phyloP scores from a whole-genome alignment of 441 rosid species.

The Brassica balearica region DNA sequence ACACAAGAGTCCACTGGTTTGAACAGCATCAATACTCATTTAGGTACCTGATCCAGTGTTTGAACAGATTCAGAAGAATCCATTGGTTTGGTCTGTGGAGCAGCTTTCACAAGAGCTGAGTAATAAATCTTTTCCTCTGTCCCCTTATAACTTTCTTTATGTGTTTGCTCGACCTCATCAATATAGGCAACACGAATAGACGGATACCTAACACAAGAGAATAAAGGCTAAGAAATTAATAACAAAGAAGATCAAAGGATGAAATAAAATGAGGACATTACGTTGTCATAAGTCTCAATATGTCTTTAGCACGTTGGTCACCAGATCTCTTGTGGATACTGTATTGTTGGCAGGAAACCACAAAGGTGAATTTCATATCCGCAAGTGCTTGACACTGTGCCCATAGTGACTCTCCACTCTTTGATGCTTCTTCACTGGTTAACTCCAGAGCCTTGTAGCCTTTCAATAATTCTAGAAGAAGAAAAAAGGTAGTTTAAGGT shows the following conservation, averaged over 20 bases:
- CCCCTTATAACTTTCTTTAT: constrained; percentile 55
- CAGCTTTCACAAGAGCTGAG: constrained; percentile 77
- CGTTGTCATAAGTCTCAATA: constrained; percentile 67
- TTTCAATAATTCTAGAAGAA: constrained; percentile 51
- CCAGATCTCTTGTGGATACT: constrained; percentile 69
- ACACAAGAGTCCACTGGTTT: constrained; percentile 13
- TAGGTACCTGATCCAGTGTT: constrained; percentile 61
- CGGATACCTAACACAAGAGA: constrained; percentile 55
- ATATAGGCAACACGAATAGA: constrained; percentile 76
- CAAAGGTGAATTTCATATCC: constrained; percentile 72
- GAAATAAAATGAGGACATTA: constrained; percentile 10
- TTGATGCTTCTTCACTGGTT: constrained; percentile 63
- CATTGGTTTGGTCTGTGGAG: constrained; percentile 65
- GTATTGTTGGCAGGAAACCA: constrained; percentile 76
- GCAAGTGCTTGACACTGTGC: constrained; percentile 80
- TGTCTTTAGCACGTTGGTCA: constrained; percentile 68
- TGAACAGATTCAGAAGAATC: constrained; percentile 81
- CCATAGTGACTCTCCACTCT: constrained; percentile 68
- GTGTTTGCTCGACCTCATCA: constrained; percentile 75
- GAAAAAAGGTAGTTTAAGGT: not conserved
- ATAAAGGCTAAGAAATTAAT: too few relatives aligned
- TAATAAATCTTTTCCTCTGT: constrained; percentile 58
- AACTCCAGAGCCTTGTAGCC: constrained; percentile 83
- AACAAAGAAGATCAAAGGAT: too few relatives aligned
- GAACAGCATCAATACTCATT: constrained; percentile 20